A percentile compares a stretch with the other conserved stretches of the same genome.
These are phyloP conservation scores for Cercospora sp. DNA, from an alignment of 2,329 filamentous ascomycete species.

Conservation along the genomic window DNA sequence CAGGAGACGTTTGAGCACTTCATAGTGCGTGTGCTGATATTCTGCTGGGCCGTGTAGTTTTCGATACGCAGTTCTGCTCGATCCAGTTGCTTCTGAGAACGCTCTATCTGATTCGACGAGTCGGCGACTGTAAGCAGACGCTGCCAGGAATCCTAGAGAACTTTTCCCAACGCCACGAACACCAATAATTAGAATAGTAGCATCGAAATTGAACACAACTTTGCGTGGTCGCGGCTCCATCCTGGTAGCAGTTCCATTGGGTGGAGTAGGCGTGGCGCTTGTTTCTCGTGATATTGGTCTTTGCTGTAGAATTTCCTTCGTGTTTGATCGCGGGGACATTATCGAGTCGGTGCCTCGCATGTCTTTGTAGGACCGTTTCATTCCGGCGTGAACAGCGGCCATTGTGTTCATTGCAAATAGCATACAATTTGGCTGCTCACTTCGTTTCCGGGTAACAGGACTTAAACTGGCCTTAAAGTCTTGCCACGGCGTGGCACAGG, in stretches of 20 bases:
- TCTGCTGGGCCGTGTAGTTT: constrained; percentile 61
- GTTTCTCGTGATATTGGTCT: constrained; percentile 22
- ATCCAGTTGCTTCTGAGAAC: constrained; percentile 65
- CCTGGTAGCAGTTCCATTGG: constrained; percentile 15
- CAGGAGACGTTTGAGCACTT: constrained; percentile 62
- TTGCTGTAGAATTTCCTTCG: constrained; percentile 23
- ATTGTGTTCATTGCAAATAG: constrained; percentile 13
- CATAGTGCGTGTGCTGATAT: constrained; percentile 64
- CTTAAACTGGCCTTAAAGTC: neutral
- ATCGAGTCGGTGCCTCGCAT: constrained; percentile 28
- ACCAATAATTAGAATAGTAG: constrained; percentile 71
- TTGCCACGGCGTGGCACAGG: neutral
- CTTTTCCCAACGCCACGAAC: constrained; percentile 75
- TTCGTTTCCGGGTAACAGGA: neutral
- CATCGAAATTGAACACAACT: constrained; percentile 57
- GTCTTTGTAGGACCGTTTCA: constrained; percentile 35
- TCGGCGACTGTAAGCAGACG: constrained; percentile 66
- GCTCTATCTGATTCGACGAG: constrained; percentile 68
- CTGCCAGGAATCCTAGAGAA: constrained; percentile 73
- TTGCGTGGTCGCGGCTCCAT: constrained; percentile 24
- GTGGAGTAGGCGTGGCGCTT: constrained; percentile 26
- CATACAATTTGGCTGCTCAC: neutral
- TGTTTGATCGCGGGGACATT: constrained; percentile 15
- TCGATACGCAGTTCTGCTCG: constrained; percentile 64
- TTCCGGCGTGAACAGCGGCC: constrained; percentile 34